Conservation (phyloP, 164 flowering plant species). For the Magnolia kwangsiensis region DNA sequence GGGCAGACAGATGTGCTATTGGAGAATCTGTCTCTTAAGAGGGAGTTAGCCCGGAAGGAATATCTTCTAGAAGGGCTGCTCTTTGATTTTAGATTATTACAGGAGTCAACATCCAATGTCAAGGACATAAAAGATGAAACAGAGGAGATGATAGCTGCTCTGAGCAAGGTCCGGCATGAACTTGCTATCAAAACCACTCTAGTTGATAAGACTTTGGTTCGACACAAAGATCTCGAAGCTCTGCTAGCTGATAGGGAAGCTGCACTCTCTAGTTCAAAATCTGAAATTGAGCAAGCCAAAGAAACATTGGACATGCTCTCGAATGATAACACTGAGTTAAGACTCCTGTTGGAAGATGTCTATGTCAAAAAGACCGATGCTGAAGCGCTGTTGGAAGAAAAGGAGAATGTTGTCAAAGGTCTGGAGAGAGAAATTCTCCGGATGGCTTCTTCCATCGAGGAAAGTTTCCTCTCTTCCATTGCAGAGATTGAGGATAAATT, state of each 20-base stretch:
- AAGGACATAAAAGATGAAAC: conserved; percentile 63
- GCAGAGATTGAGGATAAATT: conserved; percentile 42
- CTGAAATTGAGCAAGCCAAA: conserved; percentile 51
- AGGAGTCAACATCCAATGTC: conserved; percentile 67
- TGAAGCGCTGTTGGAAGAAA: conserved; percentile 62
- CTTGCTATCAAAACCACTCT: conserved; percentile 40
- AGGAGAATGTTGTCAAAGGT: conserved; percentile 41
- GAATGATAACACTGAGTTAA: conserved; percentile 54
- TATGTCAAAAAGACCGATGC: conserved; percentile 38
- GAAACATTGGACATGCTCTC: conserved; percentile 37
- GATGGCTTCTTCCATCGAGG: conserved; percentile 37
- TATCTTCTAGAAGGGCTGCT: conserved; percentile 63
- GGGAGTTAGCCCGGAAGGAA: conserved; percentile 57
- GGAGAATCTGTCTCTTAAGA: conserved; percentile 48
- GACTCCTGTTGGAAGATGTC: conserved; percentile 51
- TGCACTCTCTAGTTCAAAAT: conserved; percentile 36
- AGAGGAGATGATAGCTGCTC: conserved; percentile 37
- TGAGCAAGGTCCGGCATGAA: conserved; percentile 42
- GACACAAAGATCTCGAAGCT: conserved; percentile 41
- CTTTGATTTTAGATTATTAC: conserved; percentile 75
- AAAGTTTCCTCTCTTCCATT: conserved; percentile 30
- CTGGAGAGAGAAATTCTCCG: conserved; percentile 68
- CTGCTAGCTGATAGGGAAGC: conserved; percentile 38
- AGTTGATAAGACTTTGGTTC: conserved; percentile 42
- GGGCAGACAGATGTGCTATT: conserved; percentile 8